Base-by-base conservation (phyloP, 441 rosid genomes). In the Manihot esculenta region DNA sequence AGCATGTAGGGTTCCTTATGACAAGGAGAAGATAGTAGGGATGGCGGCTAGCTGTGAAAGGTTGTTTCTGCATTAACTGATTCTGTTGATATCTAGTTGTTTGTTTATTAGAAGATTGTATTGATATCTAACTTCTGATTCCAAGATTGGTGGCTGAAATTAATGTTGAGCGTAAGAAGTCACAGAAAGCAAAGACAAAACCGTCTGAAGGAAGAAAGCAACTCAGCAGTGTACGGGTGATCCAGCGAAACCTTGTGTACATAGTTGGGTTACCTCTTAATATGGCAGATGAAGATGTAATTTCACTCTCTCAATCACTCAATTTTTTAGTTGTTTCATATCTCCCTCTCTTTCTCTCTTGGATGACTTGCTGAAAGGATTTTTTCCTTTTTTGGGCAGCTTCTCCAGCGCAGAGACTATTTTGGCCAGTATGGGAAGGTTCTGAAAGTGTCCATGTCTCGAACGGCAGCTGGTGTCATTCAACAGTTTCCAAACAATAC, bases 341-440 rank as follows among this genome's bases (percentile, higher is more conserved):
- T 35, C 38, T 21, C 3, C 1, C 13, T 57, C 49, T 38, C 77
- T 14, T 18, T 42, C 48, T 53, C 20, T 56, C n/a, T n/a, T n/a
- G n/a, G n/a, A n/a, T n/a, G n/a, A n/a, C n/a, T n/a, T n/a, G n/a
- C n/a, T n/a, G n/a, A 45, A 76, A 17, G 12, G 41, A 6, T 35
- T 59, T 30, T 57, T 20, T 38, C 24, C 60, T 62, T 61, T 27
- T 35, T 68, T 70, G 68, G 50, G 68, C 85, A 87, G 91, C 81
- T 87, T 71, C 87, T 87, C 72, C 85, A 85, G 63, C 85, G 50
- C 14, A 89, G 68, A 76, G 97, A 92, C 33, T 92, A 85, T 76
- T 92, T 89, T 78, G 88, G 91, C 41, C 93, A 87, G 68, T 92
- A 92, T 84, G 95, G 97, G 65, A 89, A 89, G 72, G 97, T 89